Conservation (phyloP, 331 rosid genomes). For the Telfairia occidentalis region DNA sequence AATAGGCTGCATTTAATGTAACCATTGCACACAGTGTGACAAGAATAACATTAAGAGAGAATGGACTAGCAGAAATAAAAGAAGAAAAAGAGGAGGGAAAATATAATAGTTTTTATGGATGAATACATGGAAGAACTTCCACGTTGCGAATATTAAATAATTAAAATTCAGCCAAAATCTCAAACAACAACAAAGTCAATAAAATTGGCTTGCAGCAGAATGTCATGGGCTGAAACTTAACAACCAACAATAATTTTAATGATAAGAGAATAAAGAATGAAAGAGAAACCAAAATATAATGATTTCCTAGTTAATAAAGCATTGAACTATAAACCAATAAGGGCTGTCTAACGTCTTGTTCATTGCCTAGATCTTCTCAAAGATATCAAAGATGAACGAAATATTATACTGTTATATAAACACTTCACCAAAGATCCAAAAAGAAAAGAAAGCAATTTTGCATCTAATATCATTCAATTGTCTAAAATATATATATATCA, state of each 20-base stretch:
- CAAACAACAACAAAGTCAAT: not conserved
- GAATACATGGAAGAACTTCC: not conserved
- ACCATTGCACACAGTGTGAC: slow-evolving; percentile 6
- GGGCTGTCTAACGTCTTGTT: not conserved
- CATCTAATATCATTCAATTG: too few species aligned
- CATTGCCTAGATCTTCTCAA: not conserved
- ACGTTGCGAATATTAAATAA: not conserved
- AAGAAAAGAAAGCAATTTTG: not conserved
- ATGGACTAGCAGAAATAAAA: not conserved
- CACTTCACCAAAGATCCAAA: not conserved
- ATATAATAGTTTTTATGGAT: not conserved
- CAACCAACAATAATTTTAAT: not conserved
- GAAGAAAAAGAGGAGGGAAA: not conserved
- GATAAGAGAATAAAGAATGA: not conserved
- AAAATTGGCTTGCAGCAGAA: not conserved
- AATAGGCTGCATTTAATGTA: slow-evolving; percentile 37
- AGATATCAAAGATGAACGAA: not conserved
- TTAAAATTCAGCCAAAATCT: not conserved
- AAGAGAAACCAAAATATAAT: not conserved
- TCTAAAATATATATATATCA: too few species aligned
- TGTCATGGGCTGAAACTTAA: not conserved
- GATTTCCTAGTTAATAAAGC: not conserved
- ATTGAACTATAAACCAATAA: too few species aligned
- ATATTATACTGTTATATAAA: not conserved
- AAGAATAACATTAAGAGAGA: not conserved